Evolutionary conservation across 768 basidiomycete species (phyloP).

Genomic region (Podaxis sp.): DNA sequence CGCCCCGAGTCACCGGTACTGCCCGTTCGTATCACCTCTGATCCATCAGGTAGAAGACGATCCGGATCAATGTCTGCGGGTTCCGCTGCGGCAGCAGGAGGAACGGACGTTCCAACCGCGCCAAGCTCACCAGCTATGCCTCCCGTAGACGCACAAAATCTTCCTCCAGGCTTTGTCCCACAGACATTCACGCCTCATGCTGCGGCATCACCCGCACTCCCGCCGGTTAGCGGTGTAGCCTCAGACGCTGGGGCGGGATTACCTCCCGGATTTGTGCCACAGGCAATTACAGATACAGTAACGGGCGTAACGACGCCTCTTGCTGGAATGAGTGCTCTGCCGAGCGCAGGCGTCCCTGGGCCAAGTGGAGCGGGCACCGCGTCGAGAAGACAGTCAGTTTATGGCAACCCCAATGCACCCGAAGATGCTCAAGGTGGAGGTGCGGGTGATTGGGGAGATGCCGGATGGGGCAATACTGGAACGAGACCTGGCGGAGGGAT

Average conservation of each 20-base stretch:
- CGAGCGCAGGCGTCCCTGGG: background rate
- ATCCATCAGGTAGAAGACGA: background rate
- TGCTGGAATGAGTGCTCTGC: background rate
- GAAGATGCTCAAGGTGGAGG: background rate
- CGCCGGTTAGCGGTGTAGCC: background rate
- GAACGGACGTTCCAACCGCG: background rate
- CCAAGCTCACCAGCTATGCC: background rate
- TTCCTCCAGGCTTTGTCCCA: conserved; percentile 6
- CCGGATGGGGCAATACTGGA: background rate
- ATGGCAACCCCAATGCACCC: background rate
- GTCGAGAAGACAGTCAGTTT: conserved; percentile 8
- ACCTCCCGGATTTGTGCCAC: conserved; percentile 9
- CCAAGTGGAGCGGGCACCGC: background rate
- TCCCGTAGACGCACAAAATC: background rate
- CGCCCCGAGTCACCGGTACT: background rate
- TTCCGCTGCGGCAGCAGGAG: background rate
- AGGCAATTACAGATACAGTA: conserved; percentile 2
- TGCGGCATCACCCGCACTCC: background rate
- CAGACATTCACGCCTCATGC: conserved; percentile 5
- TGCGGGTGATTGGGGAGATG: background rate
- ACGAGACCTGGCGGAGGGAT: background rate
- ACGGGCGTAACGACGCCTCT: conserved; percentile 13
- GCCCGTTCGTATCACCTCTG: background rate
- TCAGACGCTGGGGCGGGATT: background rate
- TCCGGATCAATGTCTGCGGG: background rate